A percentile compares a stretch with the other conserved stretches of the same genome.
These are phyloP conservation scores for Eleusine coracana DNA, from an alignment of 176 grass and related monocot species.

Conservation along the genomic window DNA sequence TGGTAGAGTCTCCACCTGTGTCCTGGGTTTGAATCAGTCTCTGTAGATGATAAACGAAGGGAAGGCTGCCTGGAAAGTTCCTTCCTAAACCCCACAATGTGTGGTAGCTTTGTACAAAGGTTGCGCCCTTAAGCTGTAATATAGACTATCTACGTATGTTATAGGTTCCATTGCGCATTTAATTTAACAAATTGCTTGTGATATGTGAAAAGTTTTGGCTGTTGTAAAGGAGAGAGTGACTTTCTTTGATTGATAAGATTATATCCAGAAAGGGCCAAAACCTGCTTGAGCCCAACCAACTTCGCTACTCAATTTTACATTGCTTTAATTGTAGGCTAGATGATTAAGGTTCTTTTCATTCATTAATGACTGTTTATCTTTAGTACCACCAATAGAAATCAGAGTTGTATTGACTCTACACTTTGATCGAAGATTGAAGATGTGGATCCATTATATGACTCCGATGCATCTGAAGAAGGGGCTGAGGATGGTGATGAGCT, in stretches of 20 bases:
- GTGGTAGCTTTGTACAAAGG: background rate
- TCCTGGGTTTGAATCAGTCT: background rate
- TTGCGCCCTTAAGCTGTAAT: background rate
- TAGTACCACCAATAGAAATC: conserved; percentile 47
- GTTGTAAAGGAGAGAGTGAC: background rate
- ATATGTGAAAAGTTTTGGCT: background rate
- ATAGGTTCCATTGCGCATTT: background rate
- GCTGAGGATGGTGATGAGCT: conserved; percentile 73
- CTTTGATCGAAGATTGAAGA: conserved; percentile 79
- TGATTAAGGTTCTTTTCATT: background rate
- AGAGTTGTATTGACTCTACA: conserved; percentile 56
- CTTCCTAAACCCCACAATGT: background rate
- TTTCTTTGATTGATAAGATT: conserved; percentile 6
- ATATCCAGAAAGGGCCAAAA: conserved; percentile 14
- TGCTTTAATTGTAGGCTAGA: conserved; percentile 17
- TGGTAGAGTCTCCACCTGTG: background rate
- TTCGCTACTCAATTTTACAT: conserved; percentile 4
- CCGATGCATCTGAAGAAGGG: conserved; percentile 67
- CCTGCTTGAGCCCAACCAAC: background rate
- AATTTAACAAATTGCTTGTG: background rate
- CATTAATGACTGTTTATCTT: conserved; percentile 50
- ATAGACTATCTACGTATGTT: background rate
- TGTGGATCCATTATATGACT: conserved; percentile 51
- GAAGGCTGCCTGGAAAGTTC: background rate
- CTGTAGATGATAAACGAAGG: background rate